phyloP scores from a whole-genome alignment of 306 rosid species.

The Quercus robur region DNA sequence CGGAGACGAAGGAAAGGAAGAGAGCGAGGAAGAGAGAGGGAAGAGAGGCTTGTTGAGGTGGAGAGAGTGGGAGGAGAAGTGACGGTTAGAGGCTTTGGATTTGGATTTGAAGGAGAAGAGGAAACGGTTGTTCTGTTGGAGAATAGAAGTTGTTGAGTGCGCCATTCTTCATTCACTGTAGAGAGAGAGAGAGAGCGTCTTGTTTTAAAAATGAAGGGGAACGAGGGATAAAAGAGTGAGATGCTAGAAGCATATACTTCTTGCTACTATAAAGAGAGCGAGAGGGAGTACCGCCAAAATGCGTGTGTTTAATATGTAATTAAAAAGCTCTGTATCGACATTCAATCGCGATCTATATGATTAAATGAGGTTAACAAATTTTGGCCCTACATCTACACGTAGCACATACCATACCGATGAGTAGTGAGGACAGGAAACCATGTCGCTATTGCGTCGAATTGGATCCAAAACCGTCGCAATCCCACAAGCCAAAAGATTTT shows the following conservation, averaged over 20 bases:
- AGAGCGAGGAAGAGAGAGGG: slow-evolving; percentile 13
- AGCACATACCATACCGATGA: neutral
- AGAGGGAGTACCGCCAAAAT: neutral
- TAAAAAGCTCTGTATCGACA: neutral
- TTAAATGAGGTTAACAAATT: neutral
- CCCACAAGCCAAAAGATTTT: neutral
- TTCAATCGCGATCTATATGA: neutral
- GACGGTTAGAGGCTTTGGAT: slow-evolving; percentile 23
- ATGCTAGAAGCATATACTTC: slow-evolving; percentile 45
- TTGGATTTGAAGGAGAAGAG: slow-evolving; percentile 36
- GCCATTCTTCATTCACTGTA: slow-evolving; percentile 35
- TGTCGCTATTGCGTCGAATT: too few species aligned
- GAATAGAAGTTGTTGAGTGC: slow-evolving; percentile 41
- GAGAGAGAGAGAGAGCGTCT: neutral
- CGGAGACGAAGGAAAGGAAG: slow-evolving; percentile 4
- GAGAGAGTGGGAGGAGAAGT: slow-evolving; percentile 18
- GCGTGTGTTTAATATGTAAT: neutral
- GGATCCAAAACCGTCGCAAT: neutral
- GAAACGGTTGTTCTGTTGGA: slow-evolving; percentile 37
- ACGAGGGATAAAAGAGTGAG: slow-evolving; percentile 13
- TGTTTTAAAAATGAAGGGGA: neutral
- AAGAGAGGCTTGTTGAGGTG: slow-evolving; percentile 29
- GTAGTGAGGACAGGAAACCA: too few species aligned
- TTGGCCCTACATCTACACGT: neutral
- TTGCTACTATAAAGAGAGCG: neutral